These are phyloP conservation scores for Vinca minor DNA, from an alignment of 257 asterid genomes.

Conservation along the genomic window DNA sequence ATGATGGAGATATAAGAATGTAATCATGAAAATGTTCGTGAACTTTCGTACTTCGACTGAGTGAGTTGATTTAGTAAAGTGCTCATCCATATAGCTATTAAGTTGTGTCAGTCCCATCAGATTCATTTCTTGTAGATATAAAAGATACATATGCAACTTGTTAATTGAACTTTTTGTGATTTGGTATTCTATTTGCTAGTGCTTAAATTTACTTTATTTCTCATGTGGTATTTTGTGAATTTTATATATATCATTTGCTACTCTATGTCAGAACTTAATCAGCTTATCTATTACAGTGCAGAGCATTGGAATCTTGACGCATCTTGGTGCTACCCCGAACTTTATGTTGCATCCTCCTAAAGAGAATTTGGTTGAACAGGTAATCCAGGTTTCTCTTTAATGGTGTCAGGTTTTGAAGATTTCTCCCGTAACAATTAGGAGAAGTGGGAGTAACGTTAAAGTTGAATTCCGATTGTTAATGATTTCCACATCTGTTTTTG, in stretches of 20 bases:
- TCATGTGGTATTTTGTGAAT: background rate
- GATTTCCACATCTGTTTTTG: background rate
- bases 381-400: constrained; percentile 2
- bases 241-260: background rate
- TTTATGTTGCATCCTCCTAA: constrained; percentile 47
- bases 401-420: background rate
- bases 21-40: background rate
- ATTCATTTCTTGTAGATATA: background rate
- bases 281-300: constrained; percentile 29
- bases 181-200: background rate
- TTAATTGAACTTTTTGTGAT: background rate
- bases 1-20: background rate
- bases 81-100: no score
- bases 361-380: constrained; percentile 66
- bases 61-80: background rate
- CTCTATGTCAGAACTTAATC: background rate
- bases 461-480: background rate
- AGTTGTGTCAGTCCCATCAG: background rate
- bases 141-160: background rate
- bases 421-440: background rate
- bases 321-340: constrained; percentile 38
- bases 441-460: constrained; percentile 1
- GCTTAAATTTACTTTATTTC: background rate
- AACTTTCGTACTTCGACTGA: background rate
- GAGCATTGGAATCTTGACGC: constrained; percentile 23